Base-by-base conservation (phyloP, 768 basidiomycete species). In the Mycena indigotica region DNA sequence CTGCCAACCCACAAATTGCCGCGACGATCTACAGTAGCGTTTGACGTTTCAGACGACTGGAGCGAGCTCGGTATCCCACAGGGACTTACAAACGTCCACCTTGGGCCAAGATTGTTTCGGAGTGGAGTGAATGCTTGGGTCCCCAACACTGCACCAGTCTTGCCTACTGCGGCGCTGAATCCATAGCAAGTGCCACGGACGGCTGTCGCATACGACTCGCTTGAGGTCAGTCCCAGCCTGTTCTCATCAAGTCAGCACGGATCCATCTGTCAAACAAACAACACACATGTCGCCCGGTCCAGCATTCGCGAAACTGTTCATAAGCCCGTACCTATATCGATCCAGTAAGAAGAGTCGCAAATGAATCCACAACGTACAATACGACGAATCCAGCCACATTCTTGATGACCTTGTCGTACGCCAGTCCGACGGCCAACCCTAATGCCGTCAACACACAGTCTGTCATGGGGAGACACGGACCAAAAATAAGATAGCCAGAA, bases 121-220 rank as follows among this genome's bases (percentile, higher is more conserved):
- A 89, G 87, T 3, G 87, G 87, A 3, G 85, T 87, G 67, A 88
- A 88, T 1, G 80, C 84, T 64, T 88, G 86, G 0, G 84, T 86
- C 8, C 87, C 87, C 50, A 88, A 57, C n/a, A 85, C 88, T 19
- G 88, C 89, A 4, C 89, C 89, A 2, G 85, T 75, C 65, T 88
- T 89, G 8, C 87, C 86, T 5, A 89, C 71, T 0, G 86, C 86
- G 6, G 87, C 87, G 25, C 83, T 84, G 35, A 89, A 65, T 1
- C 87, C 88, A 58, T 88, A 89, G 67, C 83, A 86, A 10, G 88
- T 86, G 3, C 87, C 89, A 44, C 85, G 52, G 2, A 57, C 61
- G 15, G 61, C 56, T 21, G 53, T 58, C 5, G 61, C 57, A 26
- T 62, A 61, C 24, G 56, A 61, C 38, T 61, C 56, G 25, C 50